These are phyloP conservation scores for Raddia distichophylla DNA, from an alignment of 176 grass and related monocot species.

Conservation along the genomic window DNA sequence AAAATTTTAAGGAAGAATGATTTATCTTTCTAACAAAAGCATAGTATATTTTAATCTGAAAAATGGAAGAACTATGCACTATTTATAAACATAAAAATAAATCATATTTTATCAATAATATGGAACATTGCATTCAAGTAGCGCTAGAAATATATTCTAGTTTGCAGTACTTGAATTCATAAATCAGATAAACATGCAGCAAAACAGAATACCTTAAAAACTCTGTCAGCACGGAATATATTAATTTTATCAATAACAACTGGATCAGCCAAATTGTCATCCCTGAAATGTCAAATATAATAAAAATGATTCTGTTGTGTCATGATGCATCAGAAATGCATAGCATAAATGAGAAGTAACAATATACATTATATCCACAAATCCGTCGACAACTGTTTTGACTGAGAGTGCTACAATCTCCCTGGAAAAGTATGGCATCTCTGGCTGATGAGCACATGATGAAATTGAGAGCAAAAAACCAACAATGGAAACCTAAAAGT, in stretches of 20 bases:
- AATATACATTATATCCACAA: constrained; percentile 75
- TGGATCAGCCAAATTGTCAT: constrained; percentile 49
- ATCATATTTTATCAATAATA: not conserved
- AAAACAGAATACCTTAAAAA: constrained; percentile 79
- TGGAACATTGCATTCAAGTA: constrained; percentile 9
- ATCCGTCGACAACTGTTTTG: constrained; percentile 92
- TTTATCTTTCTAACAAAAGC: constrained; percentile 10
- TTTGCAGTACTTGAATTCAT: constrained; percentile 16
- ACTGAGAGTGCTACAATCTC: constrained; percentile 63
- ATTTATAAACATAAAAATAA: not conserved
- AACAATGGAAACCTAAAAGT: constrained; percentile 86
- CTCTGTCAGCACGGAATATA: constrained; percentile 90
- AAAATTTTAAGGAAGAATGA: not conserved
- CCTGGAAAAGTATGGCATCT: constrained; percentile 77
- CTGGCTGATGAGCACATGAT: constrained; percentile 49
- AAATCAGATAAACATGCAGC: constrained; percentile 26
- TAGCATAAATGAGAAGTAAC: constrained; percentile 27
- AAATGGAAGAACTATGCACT: not conserved
- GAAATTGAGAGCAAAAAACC: constrained; percentile 71
- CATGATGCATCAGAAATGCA: constrained; percentile 22
- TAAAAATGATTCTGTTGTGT: constrained; percentile 29
- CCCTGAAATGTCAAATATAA: constrained; percentile 62
- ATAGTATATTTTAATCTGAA: not conserved
- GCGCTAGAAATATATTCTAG: constrained; percentile 23
- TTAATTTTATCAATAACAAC: constrained; percentile 84